Conservation (phyloP, 495 filamentous ascomycete genomes). For the Arthonia radiata region DNA sequence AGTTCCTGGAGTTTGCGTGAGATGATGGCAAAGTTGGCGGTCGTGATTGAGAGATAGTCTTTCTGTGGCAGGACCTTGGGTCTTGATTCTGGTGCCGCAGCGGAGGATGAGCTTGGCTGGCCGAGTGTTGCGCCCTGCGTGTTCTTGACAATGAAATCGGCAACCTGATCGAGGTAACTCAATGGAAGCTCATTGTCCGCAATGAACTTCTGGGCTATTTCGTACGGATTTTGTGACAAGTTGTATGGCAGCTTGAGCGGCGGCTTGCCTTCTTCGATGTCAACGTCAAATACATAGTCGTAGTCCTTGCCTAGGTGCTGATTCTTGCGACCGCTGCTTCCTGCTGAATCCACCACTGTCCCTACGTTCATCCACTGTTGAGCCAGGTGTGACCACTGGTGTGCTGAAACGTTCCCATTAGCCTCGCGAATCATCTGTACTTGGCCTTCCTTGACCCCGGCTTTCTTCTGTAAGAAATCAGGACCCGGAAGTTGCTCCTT, state of each 20-base stretch:
- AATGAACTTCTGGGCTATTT: conserved; percentile 78
- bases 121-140: conserved; percentile 69
- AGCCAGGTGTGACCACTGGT: conserved; percentile 41
- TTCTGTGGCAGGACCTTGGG: conserved; percentile 56
- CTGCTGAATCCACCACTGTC: conserved; percentile 75
- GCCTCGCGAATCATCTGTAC: conserved; percentile 69
- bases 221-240: conserved; percentile 73
- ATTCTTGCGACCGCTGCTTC: conserved; percentile 49
- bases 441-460: conserved; percentile 81
- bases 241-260: conserved; percentile 88
- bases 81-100: conserved; percentile 15
- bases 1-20: conserved; percentile 49
- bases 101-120: conserved; percentile 15
- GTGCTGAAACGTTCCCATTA: conserved; percentile 53
- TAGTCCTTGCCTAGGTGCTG: conserved; percentile 69
- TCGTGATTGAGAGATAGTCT: conserved; percentile 49
- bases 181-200: conserved; percentile 76
- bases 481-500: conserved; percentile 74
- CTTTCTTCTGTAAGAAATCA: conserved; percentile 54
- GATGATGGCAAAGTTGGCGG: conserved; percentile 36
- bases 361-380: conserved; percentile 67
- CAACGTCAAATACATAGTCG: conserved; percentile 95
- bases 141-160: conserved; percentile 78
- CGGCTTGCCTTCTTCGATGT: conserved; percentile 88
- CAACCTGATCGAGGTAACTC: conserved; percentile 75